phyloP scores from a whole-genome alignment of 2,329 filamentous ascomycete genomes.

The Trichophaea hybrida region DNA sequence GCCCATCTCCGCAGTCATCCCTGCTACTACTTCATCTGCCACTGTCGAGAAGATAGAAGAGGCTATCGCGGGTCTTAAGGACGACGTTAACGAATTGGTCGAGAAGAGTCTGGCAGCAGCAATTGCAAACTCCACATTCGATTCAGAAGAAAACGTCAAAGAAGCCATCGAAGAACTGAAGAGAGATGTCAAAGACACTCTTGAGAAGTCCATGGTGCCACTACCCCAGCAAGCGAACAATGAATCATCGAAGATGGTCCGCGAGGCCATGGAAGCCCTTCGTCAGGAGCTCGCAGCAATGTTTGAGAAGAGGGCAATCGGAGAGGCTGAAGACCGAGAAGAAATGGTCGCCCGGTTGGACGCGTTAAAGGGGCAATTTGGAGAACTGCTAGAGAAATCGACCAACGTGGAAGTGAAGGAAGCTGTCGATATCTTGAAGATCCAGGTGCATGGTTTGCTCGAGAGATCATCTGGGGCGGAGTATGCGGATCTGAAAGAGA shows the following conservation, averaged over 20 bases:
- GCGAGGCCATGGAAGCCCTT: constrained; percentile 12
- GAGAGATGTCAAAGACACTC: constrained; percentile 20
- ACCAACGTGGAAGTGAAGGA: constrained; percentile 11
- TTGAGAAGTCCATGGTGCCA: constrained; percentile 22
- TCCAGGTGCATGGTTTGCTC: constrained; percentile 12
- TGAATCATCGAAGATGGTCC: constrained; percentile 14
- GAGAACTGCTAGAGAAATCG: constrained; percentile 11
- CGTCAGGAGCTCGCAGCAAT: constrained; percentile 5
- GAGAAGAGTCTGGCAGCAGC: constrained; percentile 35
- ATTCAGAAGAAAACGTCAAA: constrained; percentile 21
- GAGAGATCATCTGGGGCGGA: not conserved
- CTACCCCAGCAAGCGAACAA: constrained; percentile 13
- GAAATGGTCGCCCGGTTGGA: constrained; percentile 1
- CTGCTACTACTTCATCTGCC: not conserved
- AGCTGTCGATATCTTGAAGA: constrained; percentile 13
- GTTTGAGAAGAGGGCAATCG: not conserved
- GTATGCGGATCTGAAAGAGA: constrained; percentile 8
- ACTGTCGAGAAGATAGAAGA: constrained; percentile 13
- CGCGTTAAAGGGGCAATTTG: constrained; percentile 14
- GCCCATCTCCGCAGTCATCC: not conserved
- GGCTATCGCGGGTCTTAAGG: constrained; percentile 14
- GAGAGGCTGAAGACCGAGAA: not conserved
- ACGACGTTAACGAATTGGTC: constrained; percentile 46
- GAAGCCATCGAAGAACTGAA: constrained; percentile 24
- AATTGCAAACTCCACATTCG: constrained; percentile 22